phyloP scores from a whole-genome alignment of 2,329 filamentous ascomycete species.

The Ceratocystis cubensis region DNA sequence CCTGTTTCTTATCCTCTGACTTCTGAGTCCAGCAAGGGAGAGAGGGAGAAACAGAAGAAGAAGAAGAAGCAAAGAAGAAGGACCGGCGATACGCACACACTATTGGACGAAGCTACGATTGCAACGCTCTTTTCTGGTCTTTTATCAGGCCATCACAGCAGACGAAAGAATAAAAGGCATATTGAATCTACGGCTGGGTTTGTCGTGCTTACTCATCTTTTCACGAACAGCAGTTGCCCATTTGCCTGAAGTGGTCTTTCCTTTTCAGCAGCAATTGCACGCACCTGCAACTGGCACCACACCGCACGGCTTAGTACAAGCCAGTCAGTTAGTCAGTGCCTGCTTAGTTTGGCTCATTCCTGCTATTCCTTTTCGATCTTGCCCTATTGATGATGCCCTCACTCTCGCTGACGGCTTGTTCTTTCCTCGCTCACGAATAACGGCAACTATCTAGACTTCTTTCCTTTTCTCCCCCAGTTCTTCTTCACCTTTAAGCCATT shows the following conservation, averaged over 20 bases:
- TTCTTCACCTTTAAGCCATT: neutral
- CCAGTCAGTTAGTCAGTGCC: neutral
- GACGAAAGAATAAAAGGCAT: neutral
- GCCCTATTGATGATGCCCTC: neutral
- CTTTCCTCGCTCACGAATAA: conserved; percentile 3
- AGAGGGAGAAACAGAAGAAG: neutral
- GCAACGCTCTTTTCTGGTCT: neutral
- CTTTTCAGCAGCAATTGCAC: neutral
- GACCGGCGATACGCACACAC: neutral
- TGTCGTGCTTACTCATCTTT: neutral
- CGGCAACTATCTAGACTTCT: conserved; percentile 8
- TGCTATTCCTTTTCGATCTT: neutral
- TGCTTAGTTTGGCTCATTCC: neutral
- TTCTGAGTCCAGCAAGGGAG: neutral
- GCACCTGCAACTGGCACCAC: neutral
- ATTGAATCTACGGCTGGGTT: neutral
- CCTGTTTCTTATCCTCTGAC: neutral
- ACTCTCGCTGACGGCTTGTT: neutral
- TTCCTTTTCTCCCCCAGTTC: conserved; percentile 5
- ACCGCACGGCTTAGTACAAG: neutral
- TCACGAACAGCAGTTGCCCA: neutral
- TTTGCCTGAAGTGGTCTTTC: conserved; percentile 2
- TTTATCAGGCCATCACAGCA: neutral
- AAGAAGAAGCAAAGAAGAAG: neutral
- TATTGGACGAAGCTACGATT: neutral